Base-by-base conservation (phyloP, 768 basidiomycete genomes). In the Butyriboletus loyo region DNA sequence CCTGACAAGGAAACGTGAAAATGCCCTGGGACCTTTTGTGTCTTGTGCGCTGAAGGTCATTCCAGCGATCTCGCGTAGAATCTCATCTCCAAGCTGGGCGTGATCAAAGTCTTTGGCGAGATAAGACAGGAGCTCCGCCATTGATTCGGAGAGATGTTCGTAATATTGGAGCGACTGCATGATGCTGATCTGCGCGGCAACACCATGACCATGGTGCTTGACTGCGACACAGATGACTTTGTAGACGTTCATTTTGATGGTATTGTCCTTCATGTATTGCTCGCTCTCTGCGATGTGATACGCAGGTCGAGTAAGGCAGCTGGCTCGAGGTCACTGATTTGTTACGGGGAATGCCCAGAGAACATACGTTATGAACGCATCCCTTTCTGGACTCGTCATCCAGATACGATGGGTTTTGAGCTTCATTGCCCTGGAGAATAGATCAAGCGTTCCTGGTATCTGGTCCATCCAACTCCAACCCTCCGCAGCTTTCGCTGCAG, bases 101-200 rank as follows among this genome's bases (percentile, higher is more conserved):
- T 92, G 84, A 68, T 97, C 95, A 62, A 88, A 98, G 49, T 96
- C 88, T 51, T 85, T 86, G 8, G 87, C 81, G 15, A 97, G 80
- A 44, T 86, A 74, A 30, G 84, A 78, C 24, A 98, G 77, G 42
- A 89, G 85, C 59, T 98, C 96, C 0, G 97, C 96, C 85, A 98
- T 89, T 2, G 89, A 86, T 63, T 98, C 96, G 0, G 91, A 84
- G 21, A 97, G 81, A 64, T 98, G 96, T 60, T 99, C 97, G 59
- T 86, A 92, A 69, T 95, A 96, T 54, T 95, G 93, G 14, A 99
- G 75, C 42, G 82, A 84, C 65, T 97, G 94, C 71, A 96, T 89
- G 70, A 99, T 90, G 55, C 80, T 82, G 54, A 89, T 95, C 64
- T 96, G 93, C 0, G 91, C 90, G 21, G 86, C 84, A 55, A 89